Conservation (phyloP, 2,329 filamentous ascomycete species). For the Colletotrichum gigasporum region DNA sequence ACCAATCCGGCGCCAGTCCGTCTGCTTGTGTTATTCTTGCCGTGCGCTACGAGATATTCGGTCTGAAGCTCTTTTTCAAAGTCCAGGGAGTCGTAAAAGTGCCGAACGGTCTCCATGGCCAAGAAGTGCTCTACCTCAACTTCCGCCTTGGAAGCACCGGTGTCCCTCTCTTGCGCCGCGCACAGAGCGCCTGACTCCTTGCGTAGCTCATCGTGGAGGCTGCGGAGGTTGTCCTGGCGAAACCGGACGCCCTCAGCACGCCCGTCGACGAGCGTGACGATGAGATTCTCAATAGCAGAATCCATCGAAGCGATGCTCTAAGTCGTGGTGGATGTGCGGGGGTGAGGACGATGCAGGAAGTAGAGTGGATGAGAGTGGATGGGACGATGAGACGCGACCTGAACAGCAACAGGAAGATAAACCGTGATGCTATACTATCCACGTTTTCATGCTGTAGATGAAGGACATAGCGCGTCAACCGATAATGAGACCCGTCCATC, state of each 20-base stretch:
- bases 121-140: constrained; percentile 52
- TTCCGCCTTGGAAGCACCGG: constrained; percentile 31
- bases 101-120: constrained; percentile 47
- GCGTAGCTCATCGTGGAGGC: constrained; percentile 49
- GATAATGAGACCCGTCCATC: neutral
- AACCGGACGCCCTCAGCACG: constrained; percentile 55
- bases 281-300: constrained; percentile 36
- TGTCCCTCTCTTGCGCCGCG: constrained; percentile 51
- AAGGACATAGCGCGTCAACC: neutral
- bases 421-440: constrained; percentile 9
- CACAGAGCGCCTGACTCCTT: constrained; percentile 45
- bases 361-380: neutral
- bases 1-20: constrained; percentile 33
- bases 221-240: constrained; percentile 54
- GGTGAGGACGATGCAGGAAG: neutral
- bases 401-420: no score
- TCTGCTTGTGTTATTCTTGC: constrained; percentile 18
- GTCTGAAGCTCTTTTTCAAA: constrained; percentile 34
- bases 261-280: constrained; percentile 53
- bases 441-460: no score
- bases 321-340: neutral
- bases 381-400: no score
- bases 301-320: neutral
- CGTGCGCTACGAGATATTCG: constrained; percentile 35
- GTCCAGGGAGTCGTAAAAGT: constrained; percentile 50